Percentiles rank a stretch among this genome's conserved stretches.
Evolutionary conservation across 2,329 filamentous ascomycete genomes (phyloP).

Genomic region (Allantophomopsis cytisporea): DNA sequence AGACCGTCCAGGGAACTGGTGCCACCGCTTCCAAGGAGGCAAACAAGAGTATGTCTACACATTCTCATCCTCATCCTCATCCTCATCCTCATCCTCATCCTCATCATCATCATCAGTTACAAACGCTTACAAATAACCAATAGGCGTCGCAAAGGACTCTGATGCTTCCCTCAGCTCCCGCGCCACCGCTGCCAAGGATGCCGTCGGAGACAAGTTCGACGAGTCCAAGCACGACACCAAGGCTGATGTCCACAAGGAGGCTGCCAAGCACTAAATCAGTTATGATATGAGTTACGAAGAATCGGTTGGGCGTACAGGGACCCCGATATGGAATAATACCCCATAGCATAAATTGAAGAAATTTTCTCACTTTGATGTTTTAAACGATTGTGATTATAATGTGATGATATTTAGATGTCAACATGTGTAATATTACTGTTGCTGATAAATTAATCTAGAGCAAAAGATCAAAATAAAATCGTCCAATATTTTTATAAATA

Average conservation of each 20-base stretch:
- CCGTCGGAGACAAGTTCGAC: slow-evolving; percentile 35
- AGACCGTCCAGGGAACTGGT: slow-evolving; percentile 33
- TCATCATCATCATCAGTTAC: too few species aligned
- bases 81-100: too few species aligned
- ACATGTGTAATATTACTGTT: too few species aligned
- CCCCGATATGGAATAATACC: background rate
- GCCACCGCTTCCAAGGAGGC: slow-evolving; percentile 38
- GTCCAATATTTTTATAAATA: too few species aligned
- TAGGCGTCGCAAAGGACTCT: slow-evolving; percentile 32
- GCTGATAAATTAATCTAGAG: too few species aligned
- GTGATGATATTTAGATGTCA: too few species aligned
- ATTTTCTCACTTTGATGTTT: too few species aligned
- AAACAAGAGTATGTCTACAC: slow-evolving; percentile 34
- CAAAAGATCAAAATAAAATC: too few species aligned
- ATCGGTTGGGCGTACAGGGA: background rate
- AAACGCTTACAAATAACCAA: slow-evolving; percentile 6
- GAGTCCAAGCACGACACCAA: slow-evolving; percentile 31
- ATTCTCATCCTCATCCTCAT: background rate
- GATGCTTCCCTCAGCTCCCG: slow-evolving; percentile 29
- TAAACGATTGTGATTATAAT: too few species aligned
- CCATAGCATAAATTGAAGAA: too few species aligned
- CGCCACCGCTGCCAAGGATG: slow-evolving; percentile 35
- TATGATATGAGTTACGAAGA: background rate
- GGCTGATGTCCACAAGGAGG: slow-evolving; percentile 10
- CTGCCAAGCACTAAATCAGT: slow-evolving; percentile 18